phyloP scores from a whole-genome alignment of 2,329 filamentous ascomycete species.

The Lomentospora prolificans region DNA sequence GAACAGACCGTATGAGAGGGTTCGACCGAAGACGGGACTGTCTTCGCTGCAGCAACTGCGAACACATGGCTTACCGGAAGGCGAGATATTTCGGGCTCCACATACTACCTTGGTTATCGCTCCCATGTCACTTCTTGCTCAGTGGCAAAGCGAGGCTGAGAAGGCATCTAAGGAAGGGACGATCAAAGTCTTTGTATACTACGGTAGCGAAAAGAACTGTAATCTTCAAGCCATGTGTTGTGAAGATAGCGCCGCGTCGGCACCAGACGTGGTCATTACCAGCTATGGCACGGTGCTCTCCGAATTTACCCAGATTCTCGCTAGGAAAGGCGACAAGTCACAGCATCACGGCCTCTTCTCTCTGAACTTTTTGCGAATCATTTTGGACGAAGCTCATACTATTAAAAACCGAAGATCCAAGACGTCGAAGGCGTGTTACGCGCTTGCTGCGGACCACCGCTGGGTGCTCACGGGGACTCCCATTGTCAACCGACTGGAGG shows the following conservation, averaged over 20 bases:
- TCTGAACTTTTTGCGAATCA: constrained; percentile 86
- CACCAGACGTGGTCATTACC: constrained; percentile 86
- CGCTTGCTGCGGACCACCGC: constrained; percentile 72
- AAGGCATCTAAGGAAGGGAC: constrained; percentile 81
- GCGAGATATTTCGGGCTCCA: constrained; percentile 54
- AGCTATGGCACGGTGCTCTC: constrained; percentile 89
- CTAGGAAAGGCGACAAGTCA: constrained; percentile 55
- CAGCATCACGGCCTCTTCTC: constrained; percentile 73
- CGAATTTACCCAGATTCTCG: constrained; percentile 58
- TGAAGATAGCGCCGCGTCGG: constrained; percentile 59
- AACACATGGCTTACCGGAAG: constrained; percentile 34
- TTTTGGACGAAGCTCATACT: constrained; percentile 88
- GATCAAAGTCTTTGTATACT: constrained; percentile 80
- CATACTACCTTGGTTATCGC: constrained; percentile 92
- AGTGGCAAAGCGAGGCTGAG: constrained; percentile 93
- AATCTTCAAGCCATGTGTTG: constrained; percentile 75
- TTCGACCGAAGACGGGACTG: constrained; percentile 10
- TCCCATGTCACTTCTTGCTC: constrained; percentile 89
- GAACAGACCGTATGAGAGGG: constrained; percentile 38
- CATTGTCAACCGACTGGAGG: constrained; percentile 91
- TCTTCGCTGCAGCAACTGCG: constrained; percentile 51
- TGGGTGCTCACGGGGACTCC: constrained; percentile 95
- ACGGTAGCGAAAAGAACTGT: constrained; percentile 72
- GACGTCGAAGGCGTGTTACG: constrained; percentile 90
- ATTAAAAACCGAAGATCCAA: constrained; percentile 90